These are phyloP conservation scores for Musa itinerans DNA, from an alignment of 176 grass and related monocot species.

Conservation along the genomic window DNA sequence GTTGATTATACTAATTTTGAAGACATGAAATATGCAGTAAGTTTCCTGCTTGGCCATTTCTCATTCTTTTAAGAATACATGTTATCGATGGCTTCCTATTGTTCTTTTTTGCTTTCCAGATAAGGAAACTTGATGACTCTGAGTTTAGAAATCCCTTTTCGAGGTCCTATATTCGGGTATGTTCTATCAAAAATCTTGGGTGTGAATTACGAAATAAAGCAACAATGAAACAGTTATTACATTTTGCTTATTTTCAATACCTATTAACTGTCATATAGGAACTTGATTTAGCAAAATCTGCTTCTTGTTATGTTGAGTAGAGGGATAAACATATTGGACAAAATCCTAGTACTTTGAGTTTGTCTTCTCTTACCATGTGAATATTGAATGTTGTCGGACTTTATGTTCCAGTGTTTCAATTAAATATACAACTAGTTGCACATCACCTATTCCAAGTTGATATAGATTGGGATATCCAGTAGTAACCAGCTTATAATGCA, in stretches of 20 bases:
- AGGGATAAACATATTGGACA: too few species aligned
- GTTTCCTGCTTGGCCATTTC: background rate
- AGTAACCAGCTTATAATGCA: too few species aligned
- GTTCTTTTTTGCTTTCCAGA: background rate
- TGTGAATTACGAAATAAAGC: background rate
- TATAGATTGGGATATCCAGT: too few species aligned
- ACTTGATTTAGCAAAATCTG: background rate
- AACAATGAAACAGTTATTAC: background rate
- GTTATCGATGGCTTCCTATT: background rate
- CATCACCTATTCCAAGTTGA: too few species aligned
- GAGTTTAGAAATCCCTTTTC: constrained; percentile 22
- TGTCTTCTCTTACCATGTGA: too few species aligned
- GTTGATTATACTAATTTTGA: constrained; percentile 23
- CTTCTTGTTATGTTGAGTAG: background rate
- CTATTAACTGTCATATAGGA: background rate
- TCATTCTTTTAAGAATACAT: background rate
- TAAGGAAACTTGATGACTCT: constrained; percentile 19
- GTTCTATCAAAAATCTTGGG: background rate
- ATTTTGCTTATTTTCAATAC: background rate
- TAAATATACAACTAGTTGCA: too few species aligned
- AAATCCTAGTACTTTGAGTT: too few species aligned
- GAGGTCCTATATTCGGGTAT: constrained; percentile 19
- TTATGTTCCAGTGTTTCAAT: too few species aligned
- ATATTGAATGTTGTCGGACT: too few species aligned
- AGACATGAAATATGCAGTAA: constrained; percentile 28